Percentiles rank a stretch among this genome's conserved stretches.
Conservation (phyloP, 768 basidiomycete species). For the Porphyrellus cyaneotinctus region DNA sequence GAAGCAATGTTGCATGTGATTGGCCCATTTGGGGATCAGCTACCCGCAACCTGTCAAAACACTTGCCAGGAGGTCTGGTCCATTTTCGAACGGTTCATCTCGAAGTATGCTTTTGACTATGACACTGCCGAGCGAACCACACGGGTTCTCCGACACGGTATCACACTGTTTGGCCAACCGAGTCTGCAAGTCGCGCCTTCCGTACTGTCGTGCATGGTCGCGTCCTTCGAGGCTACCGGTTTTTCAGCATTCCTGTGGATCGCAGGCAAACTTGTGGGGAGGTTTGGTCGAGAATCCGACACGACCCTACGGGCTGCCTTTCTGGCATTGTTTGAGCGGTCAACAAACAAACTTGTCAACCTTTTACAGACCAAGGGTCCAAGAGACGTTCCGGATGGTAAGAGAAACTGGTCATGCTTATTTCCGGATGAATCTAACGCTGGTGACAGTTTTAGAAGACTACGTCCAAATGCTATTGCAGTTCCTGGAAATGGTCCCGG, state of each 20-base stretch:
- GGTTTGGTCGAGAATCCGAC: slow-evolving; percentile 68
- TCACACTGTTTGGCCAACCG: slow-evolving; percentile 72
- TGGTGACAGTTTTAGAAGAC: slow-evolving; percentile 82
- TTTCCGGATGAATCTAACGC: slow-evolving; percentile 1
- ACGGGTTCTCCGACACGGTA: slow-evolving; percentile 77
- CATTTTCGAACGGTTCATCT: slow-evolving; percentile 76
- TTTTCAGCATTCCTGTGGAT: slow-evolving; percentile 93
- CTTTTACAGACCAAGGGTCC: slow-evolving; percentile 67
- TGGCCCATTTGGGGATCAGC: slow-evolving; percentile 73
- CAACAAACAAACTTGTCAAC: slow-evolving; percentile 65
- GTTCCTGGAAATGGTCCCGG: slow-evolving; percentile 63
- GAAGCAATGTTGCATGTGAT: slow-evolving; percentile 89
- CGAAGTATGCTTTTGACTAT: slow-evolving; percentile 72
- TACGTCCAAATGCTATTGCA: slow-evolving; percentile 79
- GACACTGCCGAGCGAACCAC: slow-evolving; percentile 80
- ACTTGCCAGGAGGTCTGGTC: slow-evolving; percentile 80
- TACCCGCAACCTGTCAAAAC: slow-evolving; percentile 75
- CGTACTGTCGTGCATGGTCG: slow-evolving; percentile 70
- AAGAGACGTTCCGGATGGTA: slow-evolving; percentile 84
- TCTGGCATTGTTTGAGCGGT: slow-evolving; percentile 64
- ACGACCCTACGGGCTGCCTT: slow-evolving; percentile 53
- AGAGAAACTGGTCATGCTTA: slow-evolving; percentile 26
- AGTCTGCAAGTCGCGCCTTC: slow-evolving; percentile 65
- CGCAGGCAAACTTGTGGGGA: slow-evolving; percentile 75
- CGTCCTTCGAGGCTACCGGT: slow-evolving; percentile 74